Conservation (phyloP, 371 early-diverging fungal genomes). For the Mucor indicus region DNA sequence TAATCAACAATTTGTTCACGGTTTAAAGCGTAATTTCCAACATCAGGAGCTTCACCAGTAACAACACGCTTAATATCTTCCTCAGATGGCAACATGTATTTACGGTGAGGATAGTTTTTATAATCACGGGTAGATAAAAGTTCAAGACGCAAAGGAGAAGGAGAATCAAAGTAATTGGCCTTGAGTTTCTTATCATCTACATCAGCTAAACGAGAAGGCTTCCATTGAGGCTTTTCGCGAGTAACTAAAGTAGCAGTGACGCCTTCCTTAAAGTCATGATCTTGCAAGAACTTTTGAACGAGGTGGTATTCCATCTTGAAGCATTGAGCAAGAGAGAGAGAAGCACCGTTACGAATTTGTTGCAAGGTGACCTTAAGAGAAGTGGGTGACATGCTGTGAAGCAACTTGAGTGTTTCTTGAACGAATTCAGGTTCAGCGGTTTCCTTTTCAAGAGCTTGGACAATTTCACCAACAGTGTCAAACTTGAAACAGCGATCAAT, state of each 20-base stretch:
- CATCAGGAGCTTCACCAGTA: conserved; percentile 62
- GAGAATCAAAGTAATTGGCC: conserved; percentile 55
- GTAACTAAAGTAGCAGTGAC: conserved; percentile 76
- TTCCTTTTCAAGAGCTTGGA: conserved; percentile 75
- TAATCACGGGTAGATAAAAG: conserved; percentile 36
- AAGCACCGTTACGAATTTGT: conserved; percentile 73
- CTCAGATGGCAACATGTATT: conserved; percentile 81
- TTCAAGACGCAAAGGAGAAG: conserved; percentile 27
- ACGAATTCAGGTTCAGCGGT: conserved; percentile 62
- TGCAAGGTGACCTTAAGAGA: conserved; percentile 87
- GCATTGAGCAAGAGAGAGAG: conserved; percentile 72
- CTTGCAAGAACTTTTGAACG: conserved; percentile 72
- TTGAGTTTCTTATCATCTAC: conserved; percentile 59
- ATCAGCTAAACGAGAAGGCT: conserved; percentile 56
- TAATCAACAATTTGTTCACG: conserved; percentile 69
- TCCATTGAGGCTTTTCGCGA: conserved; percentile 72
- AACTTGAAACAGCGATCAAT: conserved; percentile 88
- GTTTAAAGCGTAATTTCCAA: conserved; percentile 55
- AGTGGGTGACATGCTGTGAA: conserved; percentile 80
- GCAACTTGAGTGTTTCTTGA: conserved; percentile 58
- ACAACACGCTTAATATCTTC: conserved; percentile 70
- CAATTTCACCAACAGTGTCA: conserved; percentile 80
- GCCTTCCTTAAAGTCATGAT: conserved; percentile 88
- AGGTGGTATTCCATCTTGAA: conserved; percentile 87
- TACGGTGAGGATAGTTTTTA: conserved; percentile 70